phyloP scores from a whole-genome alignment of 371 early-diverging fungal species.

The Apophysomyces variabilis region DNA sequence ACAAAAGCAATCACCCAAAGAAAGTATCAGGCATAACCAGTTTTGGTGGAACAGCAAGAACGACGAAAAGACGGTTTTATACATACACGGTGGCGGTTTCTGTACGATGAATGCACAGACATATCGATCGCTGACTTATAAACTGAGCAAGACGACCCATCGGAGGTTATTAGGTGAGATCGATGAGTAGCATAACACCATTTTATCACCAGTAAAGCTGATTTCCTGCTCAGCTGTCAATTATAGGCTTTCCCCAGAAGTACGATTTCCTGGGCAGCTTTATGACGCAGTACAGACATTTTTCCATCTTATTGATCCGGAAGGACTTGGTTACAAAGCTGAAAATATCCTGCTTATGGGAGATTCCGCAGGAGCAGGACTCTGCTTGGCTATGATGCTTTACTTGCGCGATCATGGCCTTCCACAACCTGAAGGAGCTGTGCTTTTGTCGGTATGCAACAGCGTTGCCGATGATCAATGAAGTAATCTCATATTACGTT shows the following conservation, averaged over 20 bases:
- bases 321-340: conserved; percentile 15
- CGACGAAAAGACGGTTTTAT: conserved; percentile 58
- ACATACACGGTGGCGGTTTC: conserved; percentile 73
- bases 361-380: conserved; percentile 26
- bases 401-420: conserved; percentile 57
- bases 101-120: conserved; percentile 65
- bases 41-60: background rate
- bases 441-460: conserved; percentile 35
- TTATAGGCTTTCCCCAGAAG: conserved; percentile 81
- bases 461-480: background rate
- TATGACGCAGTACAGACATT: conserved; percentile 79
- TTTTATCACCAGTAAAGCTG: background rate
- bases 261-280: conserved; percentile 79
- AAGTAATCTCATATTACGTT: background rate
- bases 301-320: conserved; percentile 62
- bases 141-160: conserved; percentile 55
- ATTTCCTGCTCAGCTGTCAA: conserved; percentile 47
- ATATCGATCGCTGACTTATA: conserved; percentile 60
- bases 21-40: background rate
- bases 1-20: conserved; percentile 21
- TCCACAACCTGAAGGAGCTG: conserved; percentile 49
- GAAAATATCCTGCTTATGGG: conserved; percentile 12
- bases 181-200: background rate
- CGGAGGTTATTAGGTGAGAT: conserved; percentile 54
- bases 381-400: conserved; percentile 49